Evolutionary conservation across 2,329 filamentous ascomycete genomes (phyloP).

Genomic region (Cladophialophora carrionii): DNA sequence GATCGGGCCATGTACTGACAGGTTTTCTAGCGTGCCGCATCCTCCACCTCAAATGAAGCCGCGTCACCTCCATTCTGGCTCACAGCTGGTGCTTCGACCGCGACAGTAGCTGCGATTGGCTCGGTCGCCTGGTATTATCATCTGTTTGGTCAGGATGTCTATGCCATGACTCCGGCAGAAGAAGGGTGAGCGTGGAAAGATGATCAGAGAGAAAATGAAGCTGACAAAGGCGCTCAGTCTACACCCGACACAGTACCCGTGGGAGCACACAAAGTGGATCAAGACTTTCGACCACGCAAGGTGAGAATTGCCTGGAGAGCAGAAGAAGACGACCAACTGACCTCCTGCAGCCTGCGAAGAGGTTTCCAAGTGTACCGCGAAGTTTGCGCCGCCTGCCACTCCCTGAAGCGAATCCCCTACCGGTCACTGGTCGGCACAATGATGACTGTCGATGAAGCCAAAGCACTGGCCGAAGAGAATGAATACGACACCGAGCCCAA

Average conservation of each 20-base stretch:
- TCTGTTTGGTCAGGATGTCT: constrained; percentile 83
- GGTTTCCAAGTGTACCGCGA: constrained; percentile 99
- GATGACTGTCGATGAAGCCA: constrained; percentile 97
- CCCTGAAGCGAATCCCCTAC: constrained; percentile 90
- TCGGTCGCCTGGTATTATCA: constrained; percentile 97
- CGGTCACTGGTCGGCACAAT: constrained; percentile 85
- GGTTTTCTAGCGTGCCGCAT: constrained; percentile 60
- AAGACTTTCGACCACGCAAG: constrained; percentile 97
- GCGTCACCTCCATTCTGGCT: constrained; percentile 76
- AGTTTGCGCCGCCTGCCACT: constrained; percentile 98
- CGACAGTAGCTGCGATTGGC: constrained; percentile 82
- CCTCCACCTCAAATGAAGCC: constrained; percentile 69
- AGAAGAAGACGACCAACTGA: constrained; percentile 36
- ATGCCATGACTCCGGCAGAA: constrained; percentile 90
- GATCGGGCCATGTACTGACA: constrained; percentile 39
- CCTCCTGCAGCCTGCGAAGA: constrained; percentile 75
- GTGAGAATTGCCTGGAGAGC: constrained; percentile 61
- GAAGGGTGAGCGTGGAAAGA: constrained; percentile 77
- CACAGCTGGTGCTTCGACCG: constrained; percentile 83
- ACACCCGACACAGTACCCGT: constrained; percentile 88
- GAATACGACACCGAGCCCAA: constrained; percentile 99
- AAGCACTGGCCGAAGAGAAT: constrained; percentile 94
- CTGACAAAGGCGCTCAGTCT: constrained; percentile 64
- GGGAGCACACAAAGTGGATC: constrained; percentile 87
- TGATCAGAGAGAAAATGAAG: constrained; percentile 34